Conservation (phyloP, 805 yeast species). For the Candida corydali region DNA sequence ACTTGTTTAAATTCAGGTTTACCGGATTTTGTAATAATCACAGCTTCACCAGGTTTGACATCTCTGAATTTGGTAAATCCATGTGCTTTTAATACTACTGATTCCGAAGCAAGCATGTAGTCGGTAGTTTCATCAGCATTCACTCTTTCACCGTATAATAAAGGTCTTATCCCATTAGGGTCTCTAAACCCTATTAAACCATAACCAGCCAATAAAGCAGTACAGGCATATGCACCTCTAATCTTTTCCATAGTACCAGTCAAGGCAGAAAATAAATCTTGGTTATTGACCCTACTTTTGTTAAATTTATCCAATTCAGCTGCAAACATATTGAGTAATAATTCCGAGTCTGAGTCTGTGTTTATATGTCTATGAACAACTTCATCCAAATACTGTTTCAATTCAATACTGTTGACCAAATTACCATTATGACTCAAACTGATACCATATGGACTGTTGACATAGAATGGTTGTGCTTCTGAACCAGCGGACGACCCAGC, state of each 20-base stretch:
- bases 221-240: conserved; percentile 97
- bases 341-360: conserved; percentile 94
- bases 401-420: conserved; percentile 77
- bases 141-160: conserved; percentile 77
- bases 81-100: conserved; percentile 91
- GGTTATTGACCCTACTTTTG: conserved; percentile 88
- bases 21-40: conserved; percentile 77
- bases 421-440: conserved; percentile 92
- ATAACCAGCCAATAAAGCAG: conserved; percentile 92
- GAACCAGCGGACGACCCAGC: conserved; percentile 95
- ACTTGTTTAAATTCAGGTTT: conserved; percentile 77
- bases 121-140: conserved; percentile 48
- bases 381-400: conserved; percentile 80
- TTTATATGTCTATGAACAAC: conserved; percentile 95
- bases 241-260: conserved; percentile 75
- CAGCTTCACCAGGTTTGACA: conserved; percentile 93
- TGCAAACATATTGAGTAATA: conserved; percentile 85
- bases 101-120: conserved; percentile 93
- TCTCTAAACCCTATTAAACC: conserved; percentile 95
- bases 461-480: conserved; percentile 98
- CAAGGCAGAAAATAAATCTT: conserved; percentile 82
- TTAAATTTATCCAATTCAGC: conserved; percentile 86
- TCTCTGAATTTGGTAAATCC: conserved; percentile 79
- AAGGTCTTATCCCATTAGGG: conserved; percentile 94
- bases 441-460: conserved; percentile 94